Conservation (phyloP, 2,329 filamentous ascomycete genomes). For the Periconia digitata region DNA sequence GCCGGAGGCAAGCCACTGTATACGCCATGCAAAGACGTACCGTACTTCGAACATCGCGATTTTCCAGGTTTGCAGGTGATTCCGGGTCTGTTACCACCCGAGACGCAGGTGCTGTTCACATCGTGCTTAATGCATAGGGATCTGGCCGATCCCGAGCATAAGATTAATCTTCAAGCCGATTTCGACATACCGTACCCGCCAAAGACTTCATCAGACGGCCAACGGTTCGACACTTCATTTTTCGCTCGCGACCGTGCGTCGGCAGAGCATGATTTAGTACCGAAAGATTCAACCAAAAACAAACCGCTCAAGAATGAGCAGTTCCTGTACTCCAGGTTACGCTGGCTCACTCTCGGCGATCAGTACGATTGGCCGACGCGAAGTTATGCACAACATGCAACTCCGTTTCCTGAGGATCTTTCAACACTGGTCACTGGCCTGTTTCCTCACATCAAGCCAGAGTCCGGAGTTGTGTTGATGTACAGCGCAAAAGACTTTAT, state of each 20-base stretch:
- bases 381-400: slow-evolving; percentile 71
- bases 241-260: slow-evolving; percentile 35
- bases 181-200: slow-evolving; percentile 67
- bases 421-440: slow-evolving; percentile 66
- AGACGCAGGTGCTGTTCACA: slow-evolving; percentile 70
- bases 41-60: slow-evolving; percentile 39
- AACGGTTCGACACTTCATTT: slow-evolving; percentile 33
- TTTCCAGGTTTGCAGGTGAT: slow-evolving; percentile 68
- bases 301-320: slow-evolving; percentile 71
- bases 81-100: slow-evolving; percentile 71
- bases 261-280: slow-evolving; percentile 40
- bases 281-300: slow-evolving; percentile 71
- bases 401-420: slow-evolving; percentile 75
- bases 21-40: slow-evolving; percentile 23
- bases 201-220: slow-evolving; percentile 37
- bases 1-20: slow-evolving; percentile 27
- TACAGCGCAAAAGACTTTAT: slow-evolving; percentile 90
- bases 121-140: slow-evolving; percentile 76
- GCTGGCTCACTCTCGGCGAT: slow-evolving; percentile 92
- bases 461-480: slow-evolving; percentile 92
- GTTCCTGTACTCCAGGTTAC: slow-evolving; percentile 76
- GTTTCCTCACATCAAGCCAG: slow-evolving; percentile 77
- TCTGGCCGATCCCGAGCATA: slow-evolving; percentile 70
- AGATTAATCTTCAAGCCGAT: slow-evolving; percentile 85
- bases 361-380: slow-evolving; percentile 97